Evolutionary conservation across 495 filamentous ascomycete species (phyloP), one percentile per base, ranked within the genome.

Genomic region (Talaromyces stipitatus): DNA sequence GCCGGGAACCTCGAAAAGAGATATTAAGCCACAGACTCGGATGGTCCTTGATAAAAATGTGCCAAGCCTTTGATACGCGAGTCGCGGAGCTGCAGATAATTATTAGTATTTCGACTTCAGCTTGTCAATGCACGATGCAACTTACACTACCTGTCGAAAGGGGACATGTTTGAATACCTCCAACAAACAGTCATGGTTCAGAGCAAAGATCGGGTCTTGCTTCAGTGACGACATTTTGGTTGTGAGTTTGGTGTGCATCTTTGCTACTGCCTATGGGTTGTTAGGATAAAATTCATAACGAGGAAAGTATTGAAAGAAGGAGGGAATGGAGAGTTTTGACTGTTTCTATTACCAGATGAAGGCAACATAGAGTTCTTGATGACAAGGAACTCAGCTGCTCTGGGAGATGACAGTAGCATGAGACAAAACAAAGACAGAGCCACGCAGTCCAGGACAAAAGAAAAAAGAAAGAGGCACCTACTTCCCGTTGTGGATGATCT

Each of bases 1-100:
- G 60, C 28, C 66, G 69, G 10, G 77, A 76, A 0, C 61, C 61
- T 4, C 70, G 72, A 23, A 85, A 67, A 56, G 85, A 80, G 8
- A 86, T 62, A 36, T 75, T 57, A 56, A 65, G 72, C 82, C 82
- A 86, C 0, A 83, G 63, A 8, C 64, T 57, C 0, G 72, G 67
- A 38, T 55, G 54, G 12, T 33, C 36, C 23, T 28, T 55, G 54
- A 55, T 43, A 32, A 46, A 55, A 20, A 33, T 36, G 14, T 70
- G 63, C 83, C 83, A 86, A 51, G 62, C 55, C 64, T 76, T 79
- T 8, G 74, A 81, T 6, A 86, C 82, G 0, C 79, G 73, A 7
- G 79, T 64, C 33, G 78, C 73, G 29, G 65, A 70, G 11, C 80
- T 81, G 50, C 11, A 27, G 24, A 6, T 23, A 33, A 18, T 14